These are phyloP conservation scores for Termitomyces sp. DNA, from an alignment of 768 basidiomycete genomes.

Conservation along the genomic window DNA sequence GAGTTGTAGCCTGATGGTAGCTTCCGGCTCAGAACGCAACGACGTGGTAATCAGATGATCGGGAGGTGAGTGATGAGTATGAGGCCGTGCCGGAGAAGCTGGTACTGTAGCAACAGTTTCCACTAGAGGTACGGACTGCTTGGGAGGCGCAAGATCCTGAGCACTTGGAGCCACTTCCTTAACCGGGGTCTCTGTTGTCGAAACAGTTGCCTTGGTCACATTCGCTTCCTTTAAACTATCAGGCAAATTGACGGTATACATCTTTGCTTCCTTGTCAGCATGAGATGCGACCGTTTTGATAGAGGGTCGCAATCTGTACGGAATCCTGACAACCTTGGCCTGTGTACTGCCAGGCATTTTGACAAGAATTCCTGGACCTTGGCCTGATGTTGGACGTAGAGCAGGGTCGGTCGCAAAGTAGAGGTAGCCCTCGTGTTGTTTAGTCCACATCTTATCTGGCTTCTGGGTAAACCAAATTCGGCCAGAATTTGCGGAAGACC, in stretches of 20 bases:
- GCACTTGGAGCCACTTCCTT: slow-evolving; percentile 41
- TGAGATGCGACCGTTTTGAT: slow-evolving; percentile 13
- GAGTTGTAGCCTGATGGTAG: slow-evolving; percentile 30
- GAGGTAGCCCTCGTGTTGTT: slow-evolving; percentile 72
- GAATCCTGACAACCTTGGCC: slow-evolving; percentile 37
- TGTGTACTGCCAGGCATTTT: slow-evolving; percentile 52
- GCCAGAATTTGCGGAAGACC: slow-evolving; percentile 28
- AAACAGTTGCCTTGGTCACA: slow-evolving; percentile 10
- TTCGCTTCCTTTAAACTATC: slow-evolving; percentile 24
- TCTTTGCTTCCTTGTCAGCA: slow-evolving; percentile 31
- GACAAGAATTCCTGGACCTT: slow-evolving; percentile 51
- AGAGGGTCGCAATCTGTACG: slow-evolving; percentile 15
- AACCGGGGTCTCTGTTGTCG: slow-evolving; percentile 26
- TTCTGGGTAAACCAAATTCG: slow-evolving; percentile 70
- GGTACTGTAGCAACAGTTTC: slow-evolving; percentile 3
- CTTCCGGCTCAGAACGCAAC: slow-evolving; percentile 22
- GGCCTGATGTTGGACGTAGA: slow-evolving; percentile 53
- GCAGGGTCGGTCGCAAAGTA: slow-evolving; percentile 47
- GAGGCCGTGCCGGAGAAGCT: not conserved
- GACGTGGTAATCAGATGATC: slow-evolving; percentile 18
- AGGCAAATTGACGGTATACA: slow-evolving; percentile 53
- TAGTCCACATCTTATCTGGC: slow-evolving; percentile 80
- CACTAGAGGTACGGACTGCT: slow-evolving; percentile 12
- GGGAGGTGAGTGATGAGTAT: slow-evolving; percentile 3
- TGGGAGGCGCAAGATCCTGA: slow-evolving; percentile 23